A percentile compares a stretch with the other conserved stretches of the same genome.
Conservation (phyloP, 176 grass and related monocot genomes). For the Tillandsia leiboldiana region DNA sequence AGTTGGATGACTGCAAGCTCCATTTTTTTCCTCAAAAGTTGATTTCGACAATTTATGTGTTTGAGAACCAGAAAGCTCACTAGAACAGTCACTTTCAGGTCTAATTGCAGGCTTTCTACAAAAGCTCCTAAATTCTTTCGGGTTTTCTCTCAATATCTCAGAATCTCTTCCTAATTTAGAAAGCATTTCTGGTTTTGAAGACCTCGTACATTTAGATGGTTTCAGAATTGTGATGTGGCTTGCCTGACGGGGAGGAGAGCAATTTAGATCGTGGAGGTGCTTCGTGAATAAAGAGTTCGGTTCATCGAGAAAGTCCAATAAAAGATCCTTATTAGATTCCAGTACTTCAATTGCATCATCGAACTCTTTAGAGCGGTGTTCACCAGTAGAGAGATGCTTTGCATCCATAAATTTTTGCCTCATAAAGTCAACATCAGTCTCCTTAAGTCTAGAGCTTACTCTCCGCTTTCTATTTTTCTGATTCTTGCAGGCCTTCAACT, state of each 20-base stretch:
- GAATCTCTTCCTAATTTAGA: constrained; percentile 23
- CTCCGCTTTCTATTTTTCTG: constrained; percentile 27
- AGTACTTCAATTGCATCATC: constrained; percentile 70
- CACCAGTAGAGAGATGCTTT: constrained; percentile 54
- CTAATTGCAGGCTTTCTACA: constrained; percentile 28
- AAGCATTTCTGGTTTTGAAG: constrained; percentile 8
- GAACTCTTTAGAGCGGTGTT: constrained; percentile 63
- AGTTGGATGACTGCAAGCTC: constrained; percentile 39
- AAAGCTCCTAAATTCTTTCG: constrained; percentile 31
- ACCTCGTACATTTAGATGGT: constrained; percentile 45
- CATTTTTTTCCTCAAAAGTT: constrained; percentile 29
- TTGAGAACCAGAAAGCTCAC: constrained; percentile 26
- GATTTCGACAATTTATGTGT: constrained; percentile 59
- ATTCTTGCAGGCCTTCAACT: constrained; percentile 43
- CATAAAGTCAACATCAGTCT: constrained; percentile 45
- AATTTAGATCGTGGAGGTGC: constrained; percentile 37
- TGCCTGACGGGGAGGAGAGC: constrained; percentile 41
- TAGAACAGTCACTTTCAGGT: not conserved
- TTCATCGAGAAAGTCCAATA: constrained; percentile 75
- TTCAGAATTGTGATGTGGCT: constrained; percentile 86
- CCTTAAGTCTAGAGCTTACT: constrained; percentile 27
- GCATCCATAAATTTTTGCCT: constrained; percentile 75
- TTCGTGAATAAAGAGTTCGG: constrained; percentile 44
- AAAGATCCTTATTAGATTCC: constrained; percentile 66
- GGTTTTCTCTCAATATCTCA: constrained; percentile 18